Percentiles rank a stretch among this genome's conserved stretches.
Conservation (phyloP, 352 stramenopile genomes). For the Phytopythium boreale region DNA sequence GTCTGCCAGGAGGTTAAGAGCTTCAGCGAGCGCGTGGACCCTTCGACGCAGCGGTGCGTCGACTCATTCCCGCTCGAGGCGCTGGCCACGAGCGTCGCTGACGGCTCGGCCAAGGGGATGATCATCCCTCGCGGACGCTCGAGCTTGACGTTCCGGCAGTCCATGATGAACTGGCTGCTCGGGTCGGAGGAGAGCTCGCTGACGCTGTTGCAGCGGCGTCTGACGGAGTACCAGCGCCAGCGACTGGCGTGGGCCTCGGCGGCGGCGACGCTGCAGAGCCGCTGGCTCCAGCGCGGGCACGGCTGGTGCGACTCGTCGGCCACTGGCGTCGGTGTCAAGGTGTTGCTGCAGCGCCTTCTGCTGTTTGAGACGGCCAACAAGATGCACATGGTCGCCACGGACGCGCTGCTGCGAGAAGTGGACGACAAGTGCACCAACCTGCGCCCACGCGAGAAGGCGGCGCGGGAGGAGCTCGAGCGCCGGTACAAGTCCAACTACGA, state of each 20-base stretch:
- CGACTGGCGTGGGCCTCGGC: conserved; percentile 53
- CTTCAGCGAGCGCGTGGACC: conserved; percentile 51
- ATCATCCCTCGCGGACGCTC: conserved; percentile 45
- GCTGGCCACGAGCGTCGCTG: neutral
- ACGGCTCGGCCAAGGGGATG: conserved; percentile 34
- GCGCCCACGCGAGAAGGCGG: conserved; percentile 35
- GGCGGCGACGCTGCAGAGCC: conserved; percentile 53
- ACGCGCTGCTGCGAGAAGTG: conserved; percentile 53
- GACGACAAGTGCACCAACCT: conserved; percentile 62
- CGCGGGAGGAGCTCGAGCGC: conserved; percentile 34
- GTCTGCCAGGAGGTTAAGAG: conserved; percentile 58
- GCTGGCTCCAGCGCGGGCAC: conserved; percentile 60
- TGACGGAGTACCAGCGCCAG: conserved; percentile 49
- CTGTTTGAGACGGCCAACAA: conserved; percentile 67
- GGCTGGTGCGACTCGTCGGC: conserved; percentile 63
- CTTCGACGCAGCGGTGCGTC: conserved; percentile 25
- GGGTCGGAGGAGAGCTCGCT: conserved; percentile 42
- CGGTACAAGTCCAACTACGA: conserved; percentile 39
- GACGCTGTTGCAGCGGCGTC: conserved; percentile 37
- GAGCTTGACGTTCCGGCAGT: conserved; percentile 39
- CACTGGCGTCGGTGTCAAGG: conserved; percentile 59
- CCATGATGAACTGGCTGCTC: conserved; percentile 59
- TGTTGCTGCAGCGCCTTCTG: conserved; percentile 50
- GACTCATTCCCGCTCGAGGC: conserved; percentile 44
- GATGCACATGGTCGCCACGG: conserved; percentile 74